Evolutionary conservation across 2,329 filamentous ascomycete genomes (phyloP).

Genomic region (Colletotrichum sp.): DNA sequence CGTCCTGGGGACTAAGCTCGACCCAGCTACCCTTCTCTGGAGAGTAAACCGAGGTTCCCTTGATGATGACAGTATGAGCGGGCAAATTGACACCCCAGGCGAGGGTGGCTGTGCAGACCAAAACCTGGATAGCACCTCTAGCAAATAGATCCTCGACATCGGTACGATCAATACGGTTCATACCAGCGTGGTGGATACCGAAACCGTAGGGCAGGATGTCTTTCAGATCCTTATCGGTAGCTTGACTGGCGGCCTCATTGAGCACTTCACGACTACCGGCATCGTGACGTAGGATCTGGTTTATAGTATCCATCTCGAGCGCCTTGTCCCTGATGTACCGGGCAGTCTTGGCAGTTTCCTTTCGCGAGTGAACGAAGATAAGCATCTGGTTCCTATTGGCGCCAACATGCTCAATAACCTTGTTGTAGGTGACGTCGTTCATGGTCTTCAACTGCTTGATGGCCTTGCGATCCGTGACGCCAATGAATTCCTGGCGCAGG

Average conservation of each 20-base stretch:
- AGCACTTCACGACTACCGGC: constrained; percentile 90
- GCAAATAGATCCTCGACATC: constrained; percentile 95
- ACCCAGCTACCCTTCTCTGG: constrained; percentile 99
- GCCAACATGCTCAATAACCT: constrained; percentile 95
- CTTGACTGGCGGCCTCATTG: constrained; percentile 80
- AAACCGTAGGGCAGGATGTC: constrained; percentile 96
- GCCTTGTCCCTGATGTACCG: constrained; percentile 97
- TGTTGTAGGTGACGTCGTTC: constrained; percentile 99
- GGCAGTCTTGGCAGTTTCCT: constrained; percentile 97
- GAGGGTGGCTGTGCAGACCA: constrained; percentile 96
- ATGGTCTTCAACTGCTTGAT: constrained; percentile 99
- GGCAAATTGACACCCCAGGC: constrained; percentile 99
- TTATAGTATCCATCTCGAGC: constrained; percentile 95
- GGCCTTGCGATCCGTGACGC: constrained; percentile 95
- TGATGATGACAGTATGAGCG: constrained; percentile 98
- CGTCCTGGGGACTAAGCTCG: constrained; percentile 95
- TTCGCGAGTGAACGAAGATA: constrained; percentile 97
- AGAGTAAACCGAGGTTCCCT: constrained; percentile 97
- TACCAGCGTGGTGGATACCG: constrained; percentile 97
- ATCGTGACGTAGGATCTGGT: constrained; percentile 91
- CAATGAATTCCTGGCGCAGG: constrained; percentile 94
- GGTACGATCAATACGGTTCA: constrained; percentile 93
- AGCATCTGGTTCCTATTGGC: constrained; percentile 96
- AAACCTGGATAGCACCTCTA: constrained; percentile 88
- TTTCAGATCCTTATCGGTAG: constrained; percentile 87